These are phyloP conservation scores for Ganoderma sinense DNA, from an alignment of 1,284 basidiomycete genomes.

Conservation along the genomic window DNA sequence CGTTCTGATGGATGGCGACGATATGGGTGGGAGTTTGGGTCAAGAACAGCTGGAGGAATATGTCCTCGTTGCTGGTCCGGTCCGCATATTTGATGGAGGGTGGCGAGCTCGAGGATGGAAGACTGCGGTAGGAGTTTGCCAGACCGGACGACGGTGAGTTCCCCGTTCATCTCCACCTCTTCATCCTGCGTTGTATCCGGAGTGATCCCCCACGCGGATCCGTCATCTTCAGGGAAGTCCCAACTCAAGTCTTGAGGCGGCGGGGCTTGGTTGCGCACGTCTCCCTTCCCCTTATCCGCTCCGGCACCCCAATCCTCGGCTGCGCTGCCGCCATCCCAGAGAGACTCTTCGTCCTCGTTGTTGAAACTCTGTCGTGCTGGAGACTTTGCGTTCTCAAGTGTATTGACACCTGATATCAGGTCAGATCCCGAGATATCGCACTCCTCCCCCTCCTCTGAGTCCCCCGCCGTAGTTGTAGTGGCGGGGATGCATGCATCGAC, in stretches of 20 bases:
- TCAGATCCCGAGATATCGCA: too few species aligned
- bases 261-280: background rate
- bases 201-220: constrained; percentile 46
- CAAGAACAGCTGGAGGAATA: constrained; percentile 60
- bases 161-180: constrained; percentile 30
- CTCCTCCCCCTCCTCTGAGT: too few species aligned
- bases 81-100: constrained; percentile 42
- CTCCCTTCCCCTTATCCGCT: too few species aligned
- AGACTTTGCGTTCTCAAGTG: background rate
- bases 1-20: constrained; percentile 57
- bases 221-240: constrained; percentile 35
- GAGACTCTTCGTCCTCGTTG: background rate
- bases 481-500: constrained; percentile 40
- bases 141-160: constrained; percentile 46
- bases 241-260: constrained; percentile 2
- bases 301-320: background rate
- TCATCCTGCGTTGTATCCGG: constrained; percentile 38
- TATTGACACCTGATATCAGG: too few species aligned
- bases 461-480: background rate
- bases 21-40: constrained; percentile 62
- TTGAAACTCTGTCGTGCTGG: constrained; percentile 13
- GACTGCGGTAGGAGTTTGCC: constrained; percentile 52
- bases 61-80: constrained; percentile 37
- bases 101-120: constrained; percentile 56
- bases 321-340: background rate